Conservation (phyloP, 306 rosid species). For the Begonia fuchsioides region DNA sequence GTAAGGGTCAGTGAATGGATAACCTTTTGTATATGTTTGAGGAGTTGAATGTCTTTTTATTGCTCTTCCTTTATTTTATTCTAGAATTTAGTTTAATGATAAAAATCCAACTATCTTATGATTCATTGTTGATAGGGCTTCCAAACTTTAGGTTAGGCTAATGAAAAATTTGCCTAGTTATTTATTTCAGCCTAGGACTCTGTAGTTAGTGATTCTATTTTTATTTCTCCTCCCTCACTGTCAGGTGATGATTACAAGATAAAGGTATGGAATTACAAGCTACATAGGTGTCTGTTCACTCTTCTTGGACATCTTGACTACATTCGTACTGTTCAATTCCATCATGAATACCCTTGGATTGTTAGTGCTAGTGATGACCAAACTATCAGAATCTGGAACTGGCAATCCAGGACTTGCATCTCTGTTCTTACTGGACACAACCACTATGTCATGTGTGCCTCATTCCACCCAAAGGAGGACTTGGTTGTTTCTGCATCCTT, state of each 20-base stretch:
- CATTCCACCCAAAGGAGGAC: conserved; percentile 80
- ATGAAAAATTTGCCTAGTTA: neutral
- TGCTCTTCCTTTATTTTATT: too few species aligned
- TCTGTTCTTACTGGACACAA: conserved; percentile 89
- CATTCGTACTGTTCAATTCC: conserved; percentile 85
- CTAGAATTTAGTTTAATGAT: too few species aligned
- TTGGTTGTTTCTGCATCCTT: conserved; percentile 80
- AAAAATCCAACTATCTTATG: too few species aligned
- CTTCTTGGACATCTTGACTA: conserved; percentile 92
- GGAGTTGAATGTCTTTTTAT: too few species aligned
- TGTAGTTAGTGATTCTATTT: neutral
- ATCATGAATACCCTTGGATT: conserved; percentile 80
- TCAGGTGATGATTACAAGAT: conserved; percentile 97
- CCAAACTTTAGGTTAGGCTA: too few species aligned
- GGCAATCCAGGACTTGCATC: conserved; percentile 88
- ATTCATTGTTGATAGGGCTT: too few species aligned
- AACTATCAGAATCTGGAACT: conserved; percentile 83
- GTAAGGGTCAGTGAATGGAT: too few species aligned
- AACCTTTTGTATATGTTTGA: too few species aligned
- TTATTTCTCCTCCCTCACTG: conserved; percentile 1
- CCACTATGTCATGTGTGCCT: conserved; percentile 88
- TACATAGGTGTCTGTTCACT: conserved; percentile 86
- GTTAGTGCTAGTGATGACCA: conserved; percentile 95
- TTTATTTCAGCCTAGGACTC: conserved; percentile 3
- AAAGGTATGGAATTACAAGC: conserved; percentile 91